Conservation (phyloP, 768 basidiomycete genomes). For the Suillus bovinus region DNA sequence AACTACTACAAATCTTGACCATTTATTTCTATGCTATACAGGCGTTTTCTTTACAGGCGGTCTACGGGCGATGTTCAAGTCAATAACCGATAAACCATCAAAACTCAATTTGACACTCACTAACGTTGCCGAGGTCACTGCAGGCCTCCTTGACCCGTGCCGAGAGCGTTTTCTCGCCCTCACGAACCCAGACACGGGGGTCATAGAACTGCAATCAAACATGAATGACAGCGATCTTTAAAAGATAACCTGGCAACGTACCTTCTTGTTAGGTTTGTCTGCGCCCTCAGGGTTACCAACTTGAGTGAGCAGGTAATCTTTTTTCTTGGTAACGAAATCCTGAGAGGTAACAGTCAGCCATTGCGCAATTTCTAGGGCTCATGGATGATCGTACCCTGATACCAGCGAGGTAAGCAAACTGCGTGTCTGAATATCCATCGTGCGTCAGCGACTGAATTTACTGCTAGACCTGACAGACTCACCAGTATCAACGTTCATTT, state of each 20-base stretch:
- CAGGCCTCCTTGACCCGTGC: conserved; percentile 94
- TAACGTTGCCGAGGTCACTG: conserved; percentile 75
- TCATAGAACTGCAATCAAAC: conserved; percentile 68
- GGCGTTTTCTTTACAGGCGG: background rate
- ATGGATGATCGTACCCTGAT: conserved; percentile 56
- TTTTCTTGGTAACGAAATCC: conserved; percentile 86
- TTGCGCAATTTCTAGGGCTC: background rate
- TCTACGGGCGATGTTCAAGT: conserved; percentile 26
- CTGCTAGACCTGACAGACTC: conserved; percentile 10
- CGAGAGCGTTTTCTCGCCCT: conserved; percentile 92
- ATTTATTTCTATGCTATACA: background rate
- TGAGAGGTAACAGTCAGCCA: conserved; percentile 27
- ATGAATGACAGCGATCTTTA: conserved; percentile 2
- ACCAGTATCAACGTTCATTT: conserved; percentile 98
- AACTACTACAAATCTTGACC: background rate
- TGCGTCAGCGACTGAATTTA: conserved; percentile 7
- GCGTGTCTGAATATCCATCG: too few species aligned
- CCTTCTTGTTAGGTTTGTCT: conserved; percentile 99
- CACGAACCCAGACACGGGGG: conserved; percentile 97
- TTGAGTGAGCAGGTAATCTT: conserved; percentile 85
- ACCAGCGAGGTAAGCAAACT: conserved; percentile 88
- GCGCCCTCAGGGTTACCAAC: conserved; percentile 96
- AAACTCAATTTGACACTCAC: conserved; percentile 35
- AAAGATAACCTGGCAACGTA: conserved; percentile 23
- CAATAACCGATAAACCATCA: background rate